phyloP scores from a whole-genome alignment of 2,329 filamentous ascomycete genomes.

The Fusarium clavum region DNA sequence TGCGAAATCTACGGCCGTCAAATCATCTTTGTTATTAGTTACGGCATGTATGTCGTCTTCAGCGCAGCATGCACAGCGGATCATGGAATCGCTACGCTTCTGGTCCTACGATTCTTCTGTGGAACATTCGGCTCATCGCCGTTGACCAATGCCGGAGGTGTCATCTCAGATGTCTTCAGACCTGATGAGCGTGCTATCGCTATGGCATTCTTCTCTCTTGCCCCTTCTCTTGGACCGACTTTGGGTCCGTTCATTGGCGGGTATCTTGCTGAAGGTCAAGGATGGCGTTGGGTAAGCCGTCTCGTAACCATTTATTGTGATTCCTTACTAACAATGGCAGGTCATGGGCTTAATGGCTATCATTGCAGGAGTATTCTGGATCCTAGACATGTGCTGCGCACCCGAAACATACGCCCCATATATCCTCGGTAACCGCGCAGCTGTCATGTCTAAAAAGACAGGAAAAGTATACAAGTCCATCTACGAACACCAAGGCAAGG shows the following conservation, averaged over 20 bases:
- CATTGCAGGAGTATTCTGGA: conserved; percentile 69
- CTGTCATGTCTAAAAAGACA: conserved; percentile 61
- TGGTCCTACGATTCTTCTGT: conserved; percentile 76
- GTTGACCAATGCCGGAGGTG: conserved; percentile 71
- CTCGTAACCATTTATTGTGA: fast-evolving
- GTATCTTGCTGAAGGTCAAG: conserved; percentile 68
- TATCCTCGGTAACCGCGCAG: conserved; percentile 64
- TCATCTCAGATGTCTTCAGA: conserved; percentile 73
- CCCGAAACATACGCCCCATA: conserved; percentile 71
- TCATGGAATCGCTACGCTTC: conserved; percentile 66
- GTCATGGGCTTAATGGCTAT: conserved; percentile 71
- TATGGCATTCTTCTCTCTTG: conserved; percentile 69
- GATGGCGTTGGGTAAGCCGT: conserved; percentile 66
- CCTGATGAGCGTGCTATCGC: conserved; percentile 67
- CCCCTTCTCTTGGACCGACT: conserved; percentile 72
- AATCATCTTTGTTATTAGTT: conserved; percentile 68
- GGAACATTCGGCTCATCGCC: conserved; percentile 72
- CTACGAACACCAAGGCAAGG: conserved; percentile 58
- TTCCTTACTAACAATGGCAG: conserved; percentile 41
- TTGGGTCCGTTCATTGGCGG: conserved; percentile 71
- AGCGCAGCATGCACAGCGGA: conserved; percentile 70
- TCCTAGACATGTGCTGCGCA: conserved; percentile 61
- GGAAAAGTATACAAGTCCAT: conserved; percentile 67
- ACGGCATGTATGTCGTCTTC: conserved; percentile 69
- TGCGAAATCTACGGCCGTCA: conserved; percentile 73